Evolutionary conservation across 371 early-diverging fungal species (phyloP), one percentile per base, ranked within the genome.

Genomic region (Batrachochytrium dendrobatidis): DNA sequence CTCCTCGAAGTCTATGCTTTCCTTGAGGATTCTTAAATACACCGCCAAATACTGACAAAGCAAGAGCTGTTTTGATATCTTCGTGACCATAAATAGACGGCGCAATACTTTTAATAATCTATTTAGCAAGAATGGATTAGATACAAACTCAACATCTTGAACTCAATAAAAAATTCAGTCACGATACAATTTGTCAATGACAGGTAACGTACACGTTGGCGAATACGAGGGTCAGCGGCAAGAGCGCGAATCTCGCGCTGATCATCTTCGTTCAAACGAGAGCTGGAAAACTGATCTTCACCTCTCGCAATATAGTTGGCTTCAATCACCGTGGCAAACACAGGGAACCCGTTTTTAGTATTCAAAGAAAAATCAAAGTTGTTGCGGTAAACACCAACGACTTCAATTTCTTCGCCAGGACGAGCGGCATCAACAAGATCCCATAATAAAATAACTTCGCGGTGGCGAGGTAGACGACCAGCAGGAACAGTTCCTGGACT

Each of bases 31-130:
- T 86, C 74, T 99, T 99, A 53, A 91, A 80, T 1, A 92, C 92
- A 58, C 99, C 99, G 58, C 99, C 95, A 82, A 99, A 97, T 74
- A 99, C 76, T 15, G 94, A 81, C n/a, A 98, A 76, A 1, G 95
- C 92, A 62, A 99, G 82, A 1, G 95, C 97, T 7, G 90, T 89
- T 71, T 99, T 99, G 63, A 99, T 93, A 68, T 95, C 89, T 29
- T 90, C 89, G 66, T 98, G 96, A n/a, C 99, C 99, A 73, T 91
- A 99, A 62, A 99, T 99, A 26, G 96, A 95, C 7, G 99, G 99
- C 10, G 99, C 99, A 60, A 99, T 94, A 59, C 89, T 89, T 68
- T 91, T 89, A 65, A 96, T 88, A 54, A 99, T 88, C 80, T 89
- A 62, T 7, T 20, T 52, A n/a, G 20, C 53, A 51, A 53, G 20